Evolutionary conservation across 257 asterid genomes (phyloP).

Genomic region (Linderniella brevidens): DNA sequence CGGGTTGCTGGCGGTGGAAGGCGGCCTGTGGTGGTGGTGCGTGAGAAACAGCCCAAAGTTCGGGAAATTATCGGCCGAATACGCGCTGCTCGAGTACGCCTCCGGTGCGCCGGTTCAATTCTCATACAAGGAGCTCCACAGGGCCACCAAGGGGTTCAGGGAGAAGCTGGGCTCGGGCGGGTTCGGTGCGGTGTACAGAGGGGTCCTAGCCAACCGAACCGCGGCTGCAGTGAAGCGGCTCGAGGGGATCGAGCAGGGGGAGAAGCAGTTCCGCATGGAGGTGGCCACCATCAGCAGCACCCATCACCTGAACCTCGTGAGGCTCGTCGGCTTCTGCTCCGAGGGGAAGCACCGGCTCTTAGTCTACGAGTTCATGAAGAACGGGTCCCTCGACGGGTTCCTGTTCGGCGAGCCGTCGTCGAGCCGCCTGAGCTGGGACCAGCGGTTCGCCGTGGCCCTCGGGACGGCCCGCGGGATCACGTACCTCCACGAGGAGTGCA

Average conservation of each 20-base stretch:
- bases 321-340: conserved; percentile 80
- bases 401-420: conserved; percentile 28
- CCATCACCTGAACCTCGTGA: conserved; percentile 75
- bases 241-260: conserved; percentile 92
- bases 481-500: conserved; percentile 83
- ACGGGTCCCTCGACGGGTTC: conserved; percentile 81
- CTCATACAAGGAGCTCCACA: conserved; percentile 55
- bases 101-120: conserved; percentile 93
- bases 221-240: conserved; percentile 65
- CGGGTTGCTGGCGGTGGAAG: conserved; percentile 16
- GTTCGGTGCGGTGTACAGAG: conserved; percentile 84
- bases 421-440: conserved; percentile 64
- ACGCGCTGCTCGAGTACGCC: conserved; percentile 43
- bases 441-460: conserved; percentile 48
- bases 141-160: conserved; percentile 49
- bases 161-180: conserved; percentile 95
- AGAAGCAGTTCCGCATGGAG: conserved; percentile 94
- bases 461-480: conserved; percentile 77
- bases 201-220: conserved; percentile 58
- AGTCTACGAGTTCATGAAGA: conserved; percentile 79
- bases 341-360: conserved; percentile 85
- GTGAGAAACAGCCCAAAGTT: conserved; percentile 17
- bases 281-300: conserved; percentile 94
- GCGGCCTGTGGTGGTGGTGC: no score
- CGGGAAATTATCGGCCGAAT: conserved; percentile 69